A percentile compares a stretch with the other conserved stretches of the same genome.
Evolutionary conservation across 768 basidiomycete genomes (phyloP).

Genomic region (Termitomyces sp.): DNA sequence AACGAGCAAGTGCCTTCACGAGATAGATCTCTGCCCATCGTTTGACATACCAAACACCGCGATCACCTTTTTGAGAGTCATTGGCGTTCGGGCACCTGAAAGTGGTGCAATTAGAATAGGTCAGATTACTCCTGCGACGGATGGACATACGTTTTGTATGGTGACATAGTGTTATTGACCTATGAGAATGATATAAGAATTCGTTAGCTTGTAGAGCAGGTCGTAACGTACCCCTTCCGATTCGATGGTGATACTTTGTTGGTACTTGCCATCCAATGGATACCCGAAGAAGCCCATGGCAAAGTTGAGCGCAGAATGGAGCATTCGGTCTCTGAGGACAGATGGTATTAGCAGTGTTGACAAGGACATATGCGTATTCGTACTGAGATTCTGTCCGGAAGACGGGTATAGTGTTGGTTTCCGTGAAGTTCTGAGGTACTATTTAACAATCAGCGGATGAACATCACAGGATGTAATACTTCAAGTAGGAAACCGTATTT

Average conservation of each 20-base stretch:
- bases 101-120: background rate
- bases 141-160: constrained; percentile 61
- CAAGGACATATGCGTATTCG: background rate
- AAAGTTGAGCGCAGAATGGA: constrained; percentile 58
- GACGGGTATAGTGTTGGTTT: constrained; percentile 58
- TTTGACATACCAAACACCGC: constrained; percentile 50
- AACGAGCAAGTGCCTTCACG: constrained; percentile 50
- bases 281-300: constrained; percentile 75
- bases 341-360: background rate
- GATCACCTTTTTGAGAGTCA: constrained; percentile 38
- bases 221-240: constrained; percentile 38
- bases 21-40: constrained; percentile 75
- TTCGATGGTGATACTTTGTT: constrained; percentile 75
- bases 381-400: constrained; percentile 77
- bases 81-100: constrained; percentile 59
- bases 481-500: constrained; percentile 78
- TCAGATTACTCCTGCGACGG: background rate
- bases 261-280: constrained; percentile 66
- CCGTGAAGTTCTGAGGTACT: constrained; percentile 46
- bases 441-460: background rate
- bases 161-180: constrained; percentile 84
- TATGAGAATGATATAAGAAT: constrained; percentile 16
- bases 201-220: constrained; percentile 10
- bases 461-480: constrained; percentile 20
- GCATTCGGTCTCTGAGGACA: constrained; percentile 60